A percentile compares a stretch with the other conserved stretches of the same genome.
These are phyloP conservation scores for Leishmania tropica DNA, from an alignment of 208 protist genomes.

Conservation along the genomic window DNA sequence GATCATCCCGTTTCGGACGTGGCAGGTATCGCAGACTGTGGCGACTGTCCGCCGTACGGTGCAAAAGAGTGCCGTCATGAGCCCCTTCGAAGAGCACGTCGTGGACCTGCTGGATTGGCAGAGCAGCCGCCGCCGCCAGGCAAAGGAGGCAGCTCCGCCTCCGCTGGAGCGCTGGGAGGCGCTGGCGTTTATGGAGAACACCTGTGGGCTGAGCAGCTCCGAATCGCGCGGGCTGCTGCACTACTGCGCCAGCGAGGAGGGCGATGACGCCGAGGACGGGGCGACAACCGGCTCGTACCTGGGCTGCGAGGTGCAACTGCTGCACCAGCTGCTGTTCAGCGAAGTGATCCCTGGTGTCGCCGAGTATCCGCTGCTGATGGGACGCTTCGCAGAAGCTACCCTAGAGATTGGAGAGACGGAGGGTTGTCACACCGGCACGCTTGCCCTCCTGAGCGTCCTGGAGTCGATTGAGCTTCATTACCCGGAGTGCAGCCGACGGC, in stretches of 20 bases:
- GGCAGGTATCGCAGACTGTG: conserved; percentile 26
- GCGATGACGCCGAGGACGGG: neutral
- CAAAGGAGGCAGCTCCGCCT: conserved; percentile 21
- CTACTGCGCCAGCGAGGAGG: conserved; percentile 25
- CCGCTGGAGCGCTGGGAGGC: conserved; percentile 32
- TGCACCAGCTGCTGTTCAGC: conserved; percentile 61
- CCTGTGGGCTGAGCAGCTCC: conserved; percentile 46
- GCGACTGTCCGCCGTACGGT: conserved; percentile 20
- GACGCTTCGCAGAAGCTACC: conserved; percentile 62
- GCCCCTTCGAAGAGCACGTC: conserved; percentile 43
- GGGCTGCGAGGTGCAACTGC: conserved; percentile 37
- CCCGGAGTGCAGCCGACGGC: conserved; percentile 6
- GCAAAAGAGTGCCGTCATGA: conserved; percentile 33
- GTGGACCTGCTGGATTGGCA: conserved; percentile 31
- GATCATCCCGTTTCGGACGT: conserved; percentile 32
- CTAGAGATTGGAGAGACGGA: conserved; percentile 31
- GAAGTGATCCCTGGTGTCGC: conserved; percentile 48
- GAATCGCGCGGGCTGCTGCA: conserved; percentile 50
- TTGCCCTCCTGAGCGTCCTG: conserved; percentile 36
- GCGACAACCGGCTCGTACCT: neutral
- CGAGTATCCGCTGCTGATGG: conserved; percentile 70
- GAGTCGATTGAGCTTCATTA: conserved; percentile 23
- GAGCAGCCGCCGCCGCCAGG: conserved; percentile 15
- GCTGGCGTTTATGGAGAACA: conserved; percentile 30
- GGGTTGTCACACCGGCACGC: conserved; percentile 40